A percentile compares a stretch with the other conserved stretches of the same genome.
Evolutionary conservation across 495 filamentous ascomycete species (phyloP).

Genomic region (Amniculicola lignicola): DNA sequence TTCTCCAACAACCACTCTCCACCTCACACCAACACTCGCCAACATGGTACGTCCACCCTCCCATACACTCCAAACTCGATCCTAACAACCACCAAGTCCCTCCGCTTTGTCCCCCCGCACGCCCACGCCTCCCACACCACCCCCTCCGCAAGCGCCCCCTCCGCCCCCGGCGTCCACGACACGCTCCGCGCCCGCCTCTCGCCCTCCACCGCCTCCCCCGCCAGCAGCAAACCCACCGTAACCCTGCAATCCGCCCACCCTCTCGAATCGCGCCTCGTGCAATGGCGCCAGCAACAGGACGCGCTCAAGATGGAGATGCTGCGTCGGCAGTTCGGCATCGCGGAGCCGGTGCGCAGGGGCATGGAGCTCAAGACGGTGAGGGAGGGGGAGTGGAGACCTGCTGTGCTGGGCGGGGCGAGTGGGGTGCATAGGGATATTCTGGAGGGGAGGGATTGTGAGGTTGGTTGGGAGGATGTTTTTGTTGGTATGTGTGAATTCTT

Average conservation of each 20-base stretch:
- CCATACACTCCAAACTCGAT: constrained; percentile 17
- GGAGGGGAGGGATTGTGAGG: constrained; percentile 66
- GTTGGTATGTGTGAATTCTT: constrained; percentile 44
- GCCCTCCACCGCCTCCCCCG: constrained; percentile 42
- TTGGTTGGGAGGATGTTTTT: constrained; percentile 92
- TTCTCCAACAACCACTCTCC: neutral
- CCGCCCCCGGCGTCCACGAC: constrained; percentile 87
- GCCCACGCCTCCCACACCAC: constrained; percentile 49
- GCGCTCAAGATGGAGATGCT: constrained; percentile 80
- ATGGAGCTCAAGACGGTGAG: constrained; percentile 90
- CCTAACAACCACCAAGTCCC: constrained; percentile 60
- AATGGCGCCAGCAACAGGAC: constrained; percentile 84
- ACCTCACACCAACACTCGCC: neutral
- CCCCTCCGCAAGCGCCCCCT: constrained; percentile 63
- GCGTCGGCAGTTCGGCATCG: constrained; percentile 81
- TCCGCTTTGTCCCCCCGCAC: constrained; percentile 76
- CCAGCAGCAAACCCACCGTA: constrained; percentile 37
- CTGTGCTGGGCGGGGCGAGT: constrained; percentile 42
- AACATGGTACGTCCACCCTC: constrained; percentile 6
- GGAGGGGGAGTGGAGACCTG: constrained; percentile 54
- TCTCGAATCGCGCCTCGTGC: constrained; percentile 79
- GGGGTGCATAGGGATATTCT: constrained; percentile 68
- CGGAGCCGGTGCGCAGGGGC: constrained; percentile 86
- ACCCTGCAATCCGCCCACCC: constrained; percentile 69
- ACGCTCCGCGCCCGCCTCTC: constrained; percentile 73